Conservation (phyloP, 108 stramenopile genomes). For the Poteriospumella lacustris region DNA sequence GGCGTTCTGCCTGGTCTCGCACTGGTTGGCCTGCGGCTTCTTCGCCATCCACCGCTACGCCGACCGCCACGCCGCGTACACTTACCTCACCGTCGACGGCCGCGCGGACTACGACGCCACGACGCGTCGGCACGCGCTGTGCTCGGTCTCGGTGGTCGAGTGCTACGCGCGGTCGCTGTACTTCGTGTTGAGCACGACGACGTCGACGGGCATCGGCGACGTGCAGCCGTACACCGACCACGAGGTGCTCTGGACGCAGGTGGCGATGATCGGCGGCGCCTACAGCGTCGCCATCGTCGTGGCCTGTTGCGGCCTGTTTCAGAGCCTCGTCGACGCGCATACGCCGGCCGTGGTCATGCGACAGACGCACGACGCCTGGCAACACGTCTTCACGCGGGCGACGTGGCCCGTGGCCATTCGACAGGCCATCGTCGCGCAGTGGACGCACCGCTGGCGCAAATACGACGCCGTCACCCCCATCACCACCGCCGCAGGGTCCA, state of each 20-base stretch:
- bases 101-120: conserved; percentile 19
- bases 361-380: conserved; percentile 45
- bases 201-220: conserved; percentile 56
- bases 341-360: conserved; percentile 47
- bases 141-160: conserved; percentile 35
- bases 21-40: conserved; percentile 59
- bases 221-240: conserved; percentile 48
- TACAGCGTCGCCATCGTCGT: conserved; percentile 53
- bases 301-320: conserved; percentile 39
- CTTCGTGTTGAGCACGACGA: conserved; percentile 52
- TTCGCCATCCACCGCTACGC: conserved; percentile 62
- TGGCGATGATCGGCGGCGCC: neutral
- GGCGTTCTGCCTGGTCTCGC: conserved; percentile 48
- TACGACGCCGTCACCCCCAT: conserved; percentile 44
- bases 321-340: conserved; percentile 41
- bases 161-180: conserved; percentile 56
- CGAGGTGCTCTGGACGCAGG: conserved; percentile 42
- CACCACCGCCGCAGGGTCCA: conserved; percentile 35
- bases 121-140: conserved; percentile 50
- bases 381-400: conserved; percentile 49
- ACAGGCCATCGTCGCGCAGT: conserved; percentile 44
- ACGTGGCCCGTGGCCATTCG: conserved; percentile 42
- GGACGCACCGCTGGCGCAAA: conserved; percentile 42
- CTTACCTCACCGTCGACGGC: conserved; percentile 60
- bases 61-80: conserved; percentile 38